These are phyloP conservation scores for Candida saitoana DNA, from an alignment of 805 yeast species.

Conservation along the genomic window DNA sequence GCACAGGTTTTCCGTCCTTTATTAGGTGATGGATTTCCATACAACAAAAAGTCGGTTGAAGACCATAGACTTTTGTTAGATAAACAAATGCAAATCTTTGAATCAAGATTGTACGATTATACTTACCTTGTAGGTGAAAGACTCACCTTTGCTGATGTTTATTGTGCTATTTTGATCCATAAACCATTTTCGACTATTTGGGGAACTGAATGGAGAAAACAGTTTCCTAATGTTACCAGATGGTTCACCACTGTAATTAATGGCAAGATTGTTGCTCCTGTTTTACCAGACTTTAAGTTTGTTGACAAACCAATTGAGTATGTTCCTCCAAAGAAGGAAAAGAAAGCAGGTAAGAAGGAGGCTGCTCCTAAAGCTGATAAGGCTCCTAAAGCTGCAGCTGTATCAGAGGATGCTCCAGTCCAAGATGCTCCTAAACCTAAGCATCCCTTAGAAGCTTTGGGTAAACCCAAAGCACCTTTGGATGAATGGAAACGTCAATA, in stretches of 20 bases:
- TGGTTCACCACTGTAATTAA: conserved; percentile 61
- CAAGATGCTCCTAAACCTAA: conserved; percentile 71
- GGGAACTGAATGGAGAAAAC: conserved; percentile 61
- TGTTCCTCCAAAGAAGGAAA: conserved; percentile 74
- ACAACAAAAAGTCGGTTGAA: conserved; percentile 70
- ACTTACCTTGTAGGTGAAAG: conserved; percentile 70
- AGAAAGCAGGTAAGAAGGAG: conserved; percentile 38
- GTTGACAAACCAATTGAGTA: conserved; percentile 63
- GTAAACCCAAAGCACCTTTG: conserved; percentile 62
- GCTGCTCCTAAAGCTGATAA: conserved; percentile 46
- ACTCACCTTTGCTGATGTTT: conserved; percentile 55
- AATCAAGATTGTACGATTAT: conserved; percentile 53
- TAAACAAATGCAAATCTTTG: conserved; percentile 41
- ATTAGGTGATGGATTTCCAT: conserved; percentile 57
- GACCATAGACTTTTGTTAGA: conserved; percentile 37
- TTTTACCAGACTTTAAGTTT: conserved; percentile 51
- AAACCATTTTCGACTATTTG: conserved; percentile 58
- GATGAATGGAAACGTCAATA: conserved; percentile 96
- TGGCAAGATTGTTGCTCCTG: conserved; percentile 45
- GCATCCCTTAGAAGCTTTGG: conserved; percentile 87
- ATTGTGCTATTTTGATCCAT: conserved; percentile 43
- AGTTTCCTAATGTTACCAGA: conserved; percentile 60
- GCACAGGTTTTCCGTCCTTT: conserved; percentile 56
- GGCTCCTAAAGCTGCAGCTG: conserved; percentile 28
- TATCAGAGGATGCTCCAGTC: conserved; percentile 34